Conservation (phyloP, 768 basidiomycete species). For the Sutorius australiensis region DNA sequence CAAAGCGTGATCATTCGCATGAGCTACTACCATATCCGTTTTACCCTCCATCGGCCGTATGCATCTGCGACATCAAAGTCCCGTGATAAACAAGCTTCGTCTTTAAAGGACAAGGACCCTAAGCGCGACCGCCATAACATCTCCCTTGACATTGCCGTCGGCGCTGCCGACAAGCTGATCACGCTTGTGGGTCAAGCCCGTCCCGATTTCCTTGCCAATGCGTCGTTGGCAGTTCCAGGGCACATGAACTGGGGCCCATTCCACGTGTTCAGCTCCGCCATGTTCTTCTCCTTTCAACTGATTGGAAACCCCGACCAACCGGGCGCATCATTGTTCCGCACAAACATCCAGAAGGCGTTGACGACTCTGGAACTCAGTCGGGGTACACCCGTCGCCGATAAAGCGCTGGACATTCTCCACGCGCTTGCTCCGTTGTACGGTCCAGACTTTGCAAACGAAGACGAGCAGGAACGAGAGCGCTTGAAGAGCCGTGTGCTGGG, state of each 20-base stretch:
- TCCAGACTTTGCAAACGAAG: constrained; percentile 52
- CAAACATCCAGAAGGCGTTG: constrained; percentile 68
- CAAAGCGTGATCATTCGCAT: constrained; percentile 79
- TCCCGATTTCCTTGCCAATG: constrained; percentile 69
- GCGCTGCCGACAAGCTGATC: constrained; percentile 74
- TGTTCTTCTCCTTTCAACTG: constrained; percentile 90
- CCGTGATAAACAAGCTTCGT: constrained; percentile 27
- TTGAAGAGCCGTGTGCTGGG: constrained; percentile 58
- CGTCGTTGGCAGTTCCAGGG: constrained; percentile 67
- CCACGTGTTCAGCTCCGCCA: constrained; percentile 81
- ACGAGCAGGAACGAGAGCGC: constrained; percentile 51
- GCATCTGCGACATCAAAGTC: constrained; percentile 36
- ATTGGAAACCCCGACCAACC: constrained; percentile 78
- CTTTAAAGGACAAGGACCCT: constrained; percentile 28
- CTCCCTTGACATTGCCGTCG: constrained; percentile 70
- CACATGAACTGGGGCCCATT: constrained; percentile 84
- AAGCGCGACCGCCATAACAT: constrained; percentile 44
- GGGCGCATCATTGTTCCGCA: constrained; percentile 71
- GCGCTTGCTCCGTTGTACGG: constrained; percentile 73
- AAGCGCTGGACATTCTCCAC: constrained; percentile 65
- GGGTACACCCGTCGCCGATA: constrained; percentile 67
- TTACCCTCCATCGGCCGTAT: constrained; percentile 79
- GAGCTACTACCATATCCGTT: constrained; percentile 78
- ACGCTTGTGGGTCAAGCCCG: constrained; percentile 72
- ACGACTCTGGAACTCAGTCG: constrained; percentile 61